phyloP scores from a whole-genome alignment of 768 basidiomycete genomes.

The Mycena capillaripes region DNA sequence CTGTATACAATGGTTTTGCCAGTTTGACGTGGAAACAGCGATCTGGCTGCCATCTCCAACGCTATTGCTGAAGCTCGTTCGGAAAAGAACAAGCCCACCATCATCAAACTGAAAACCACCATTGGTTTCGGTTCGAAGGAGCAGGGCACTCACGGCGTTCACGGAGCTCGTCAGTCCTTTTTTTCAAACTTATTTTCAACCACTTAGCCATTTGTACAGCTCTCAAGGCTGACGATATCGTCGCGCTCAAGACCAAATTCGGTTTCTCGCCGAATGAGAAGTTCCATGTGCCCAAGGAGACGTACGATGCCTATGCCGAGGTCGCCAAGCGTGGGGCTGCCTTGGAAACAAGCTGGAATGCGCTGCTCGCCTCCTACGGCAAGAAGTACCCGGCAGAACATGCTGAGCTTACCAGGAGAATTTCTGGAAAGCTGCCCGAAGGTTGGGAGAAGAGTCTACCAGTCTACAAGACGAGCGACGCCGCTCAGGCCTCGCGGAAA shows the following conservation, averaged over 20 bases:
- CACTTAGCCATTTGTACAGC: slow-evolving; percentile 60
- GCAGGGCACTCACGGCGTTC: slow-evolving; percentile 95
- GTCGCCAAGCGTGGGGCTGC: slow-evolving; percentile 81
- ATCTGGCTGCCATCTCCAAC: slow-evolving; percentile 81
- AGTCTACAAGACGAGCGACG: slow-evolving; percentile 85
- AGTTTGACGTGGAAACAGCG: slow-evolving; percentile 57
- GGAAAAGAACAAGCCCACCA: slow-evolving; percentile 86
- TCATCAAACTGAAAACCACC: slow-evolving; percentile 86
- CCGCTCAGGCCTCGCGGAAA: slow-evolving; percentile 93
- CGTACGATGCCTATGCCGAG: slow-evolving; percentile 76
- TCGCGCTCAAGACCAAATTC: slow-evolving; percentile 85
- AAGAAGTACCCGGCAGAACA: slow-evolving; percentile 88
- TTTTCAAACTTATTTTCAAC: slow-evolving; percentile 3
- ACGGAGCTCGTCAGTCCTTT: slow-evolving; percentile 84
- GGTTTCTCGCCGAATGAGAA: slow-evolving; percentile 83
- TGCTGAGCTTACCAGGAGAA: slow-evolving; percentile 88
- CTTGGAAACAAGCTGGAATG: slow-evolving; percentile 82
- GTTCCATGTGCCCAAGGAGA: slow-evolving; percentile 84
- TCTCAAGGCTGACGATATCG: slow-evolving; percentile 93
- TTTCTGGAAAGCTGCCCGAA: slow-evolving; percentile 84
- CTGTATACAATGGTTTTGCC: not conserved
- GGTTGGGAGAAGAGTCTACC: slow-evolving; percentile 92
- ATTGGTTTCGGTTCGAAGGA: slow-evolving; percentile 95
- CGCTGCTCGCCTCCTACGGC: slow-evolving; percentile 75
- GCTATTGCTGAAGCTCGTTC: slow-evolving; percentile 84